These are phyloP conservation scores for Fremontodendron californicum DNA, from an alignment of 345 rosid species.

Conservation along the genomic window DNA sequence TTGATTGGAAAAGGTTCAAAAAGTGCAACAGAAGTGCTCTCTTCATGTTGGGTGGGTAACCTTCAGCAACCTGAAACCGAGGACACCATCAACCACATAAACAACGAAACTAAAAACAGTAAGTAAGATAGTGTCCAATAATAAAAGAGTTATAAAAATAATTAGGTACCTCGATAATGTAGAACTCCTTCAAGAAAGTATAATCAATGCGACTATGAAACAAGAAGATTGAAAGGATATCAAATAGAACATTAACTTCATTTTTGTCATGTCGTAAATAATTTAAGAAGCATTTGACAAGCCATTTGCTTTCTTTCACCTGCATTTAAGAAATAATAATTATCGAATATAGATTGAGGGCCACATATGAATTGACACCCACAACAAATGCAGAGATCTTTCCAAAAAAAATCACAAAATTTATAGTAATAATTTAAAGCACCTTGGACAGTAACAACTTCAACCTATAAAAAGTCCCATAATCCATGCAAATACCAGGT, in stretches of 20 bases:
- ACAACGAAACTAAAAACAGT: not conserved
- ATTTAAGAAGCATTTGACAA: conserved; percentile 91
- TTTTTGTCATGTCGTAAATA: conserved; percentile 77
- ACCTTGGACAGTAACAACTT: not conserved
- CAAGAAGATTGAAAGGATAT: conserved; percentile 87
- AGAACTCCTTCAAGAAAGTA: conserved; percentile 96
- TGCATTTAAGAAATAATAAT: conserved; percentile 29
- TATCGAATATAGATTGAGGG: not conserved
- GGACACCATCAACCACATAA: not conserved
- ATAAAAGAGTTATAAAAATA: not conserved
- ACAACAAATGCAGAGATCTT: not conserved
- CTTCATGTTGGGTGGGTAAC: conserved; percentile 80
- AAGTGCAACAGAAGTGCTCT: conserved; percentile 83
- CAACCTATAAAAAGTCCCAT: not conserved
- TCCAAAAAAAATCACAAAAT: not conserved
- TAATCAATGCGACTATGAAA: conserved; percentile 92
- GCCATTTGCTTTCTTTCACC: conserved; percentile 99
- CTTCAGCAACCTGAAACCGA: conserved; percentile 79
- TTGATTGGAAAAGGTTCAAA: conserved; percentile 82
- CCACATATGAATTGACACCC: not conserved
- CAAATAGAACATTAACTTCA: conserved; percentile 88
- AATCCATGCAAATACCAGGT: not conserved
- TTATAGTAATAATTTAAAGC: not conserved
- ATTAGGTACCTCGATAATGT: conserved; percentile 81
- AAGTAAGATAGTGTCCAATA: not conserved